Evolutionary conservation across 2,329 filamentous ascomycete species (phyloP), one percentile per base, ranked within the genome.

Genomic region (Sporothrix curviconia): DNA sequence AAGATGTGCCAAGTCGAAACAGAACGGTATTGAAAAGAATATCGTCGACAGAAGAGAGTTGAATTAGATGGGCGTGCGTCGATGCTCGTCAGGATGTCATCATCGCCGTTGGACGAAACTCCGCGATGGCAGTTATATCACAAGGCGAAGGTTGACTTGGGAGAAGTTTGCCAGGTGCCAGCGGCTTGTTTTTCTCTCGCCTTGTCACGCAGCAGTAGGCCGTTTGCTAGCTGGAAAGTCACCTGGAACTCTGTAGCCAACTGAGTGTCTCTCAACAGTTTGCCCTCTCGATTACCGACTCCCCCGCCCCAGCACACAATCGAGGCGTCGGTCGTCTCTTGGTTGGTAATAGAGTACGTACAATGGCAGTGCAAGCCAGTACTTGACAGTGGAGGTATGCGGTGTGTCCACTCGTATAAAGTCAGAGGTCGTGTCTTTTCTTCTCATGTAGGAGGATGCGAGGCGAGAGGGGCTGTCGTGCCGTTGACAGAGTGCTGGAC

Each of bases 141-240:
- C 17, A 9, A 52, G 22, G 36, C 34, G 43, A 19, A 67, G 36
- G n/a, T n/a, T n/a, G n/a, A n/a, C n/a, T n/a, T 9, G 37, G n/a
- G 11, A 17, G 14, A 19, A 22, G 39, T 15, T 7, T 11, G n/a
- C n/a, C n/a, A n/a, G n/a, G n/a, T n/a, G n/a, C 19, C 7, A 17
- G 9, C 34, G 22, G 22, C 17, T 17, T 17, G 30, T 15, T 54
- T 15, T 44, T 28, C 25, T 6, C n/a, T 15, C n/a, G 17, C 30
- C 28, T 49, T 14, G 52, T 46, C 40, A 46, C 40, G 30, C 40
- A 55, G 28, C 30, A 19, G 28, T 12, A 37, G 25, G 22, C 28
- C 7, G 2, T 14, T 19, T 24, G 22, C 14, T 43, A n/a, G n/a
- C n/a, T n/a, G n/a, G n/a, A n/a, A n/a, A n/a, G n/a, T n/a, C 39